Evolutionary conservation across 1,284 basidiomycete species (phyloP), one percentile per base, ranked within the genome.

Genomic region (Ceratobasidium sp.): DNA sequence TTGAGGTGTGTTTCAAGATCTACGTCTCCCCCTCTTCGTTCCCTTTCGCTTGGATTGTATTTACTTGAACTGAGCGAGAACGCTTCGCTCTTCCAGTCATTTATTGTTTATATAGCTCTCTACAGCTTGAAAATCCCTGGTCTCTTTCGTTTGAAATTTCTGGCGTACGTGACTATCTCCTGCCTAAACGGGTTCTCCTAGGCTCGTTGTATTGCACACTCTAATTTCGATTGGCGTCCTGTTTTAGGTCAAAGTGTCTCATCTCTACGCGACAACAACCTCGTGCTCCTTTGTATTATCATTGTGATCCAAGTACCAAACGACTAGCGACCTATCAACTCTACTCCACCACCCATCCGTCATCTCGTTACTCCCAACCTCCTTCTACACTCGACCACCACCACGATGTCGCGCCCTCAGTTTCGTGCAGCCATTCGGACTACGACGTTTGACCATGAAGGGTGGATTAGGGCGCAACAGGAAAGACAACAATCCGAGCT

Each of bases 391-490:
- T 49, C 58, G 53, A 63, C 42, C 72, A 66, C n/a, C 44, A 39
- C 49, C 49, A 20, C 13, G 49, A 71, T 53, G 72, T 33, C 58
- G 44, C 26, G 46, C 13, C 72, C 72, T 51, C 60, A 75, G 12
- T 23, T 61, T 75, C 72, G 72, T 51, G 26, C 23, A 39, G 60
- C 72, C 46, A 42, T 46, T 39, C 72, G 72, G 3, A 33, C 72
- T 18, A 75, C 72, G 15, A 75, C 72, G 9, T 20, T 64, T 53
- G 72, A 75, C 42, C 23, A 75, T 64, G 72, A 75, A 53, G 72
- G 72, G 15, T 75, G 72, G 72, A 64, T 75, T 7, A n/a, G 49
- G 60, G 42, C 39, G 13, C 58, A 51, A n/a, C 60, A 64, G 28
- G 40, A 75, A 20, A 42, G 70, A 12, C 58, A n/a, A 23, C 23